Conservation (phyloP, 441 rosid species). For the Brassica balearica region DNA sequence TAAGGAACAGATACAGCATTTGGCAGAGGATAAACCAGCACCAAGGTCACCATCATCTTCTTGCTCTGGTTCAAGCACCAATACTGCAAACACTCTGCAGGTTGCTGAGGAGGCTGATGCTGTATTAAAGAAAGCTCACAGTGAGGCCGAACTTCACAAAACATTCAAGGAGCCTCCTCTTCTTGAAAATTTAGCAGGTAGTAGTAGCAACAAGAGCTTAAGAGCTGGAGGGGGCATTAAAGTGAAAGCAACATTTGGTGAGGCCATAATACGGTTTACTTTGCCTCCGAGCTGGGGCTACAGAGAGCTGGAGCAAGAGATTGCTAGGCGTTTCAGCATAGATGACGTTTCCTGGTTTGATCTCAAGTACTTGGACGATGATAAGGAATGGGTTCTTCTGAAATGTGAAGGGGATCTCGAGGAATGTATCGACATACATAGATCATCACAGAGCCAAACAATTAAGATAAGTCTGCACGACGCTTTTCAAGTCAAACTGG, state of each 20-base stretch:
- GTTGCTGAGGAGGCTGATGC: slow-evolving; percentile 47
- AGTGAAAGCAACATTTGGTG: slow-evolving; percentile 62
- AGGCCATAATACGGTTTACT: slow-evolving; percentile 57
- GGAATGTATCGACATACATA: slow-evolving; percentile 82
- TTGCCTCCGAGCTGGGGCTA: slow-evolving; percentile 63
- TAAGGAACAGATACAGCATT: slow-evolving; percentile 41
- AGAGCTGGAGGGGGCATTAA: slow-evolving; percentile 43
- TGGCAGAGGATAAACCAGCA: slow-evolving; percentile 43
- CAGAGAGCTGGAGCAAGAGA: slow-evolving; percentile 66
- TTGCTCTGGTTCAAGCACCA: slow-evolving; percentile 58
- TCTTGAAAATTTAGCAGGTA: slow-evolving; percentile 48
- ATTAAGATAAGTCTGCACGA: slow-evolving; percentile 64
- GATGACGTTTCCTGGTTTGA: slow-evolving; percentile 53
- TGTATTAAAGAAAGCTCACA: slow-evolving; percentile 56
- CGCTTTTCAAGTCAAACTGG: slow-evolving; percentile 46
- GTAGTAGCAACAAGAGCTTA: slow-evolving; percentile 14
- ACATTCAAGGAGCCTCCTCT: slow-evolving; percentile 51
- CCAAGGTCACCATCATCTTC: slow-evolving; percentile 67
- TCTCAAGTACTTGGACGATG: slow-evolving; percentile 90
- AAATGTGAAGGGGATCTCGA: slow-evolving; percentile 91
- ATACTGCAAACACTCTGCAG: slow-evolving; percentile 42
- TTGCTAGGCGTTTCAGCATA: slow-evolving; percentile 65
- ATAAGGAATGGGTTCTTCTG: slow-evolving; percentile 87
- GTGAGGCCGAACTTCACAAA: slow-evolving; percentile 62
- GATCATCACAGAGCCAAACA: slow-evolving; percentile 53